These are phyloP conservation scores for Psidium guajava DNA, from an alignment of 345 rosid genomes.

Conservation along the genomic window DNA sequence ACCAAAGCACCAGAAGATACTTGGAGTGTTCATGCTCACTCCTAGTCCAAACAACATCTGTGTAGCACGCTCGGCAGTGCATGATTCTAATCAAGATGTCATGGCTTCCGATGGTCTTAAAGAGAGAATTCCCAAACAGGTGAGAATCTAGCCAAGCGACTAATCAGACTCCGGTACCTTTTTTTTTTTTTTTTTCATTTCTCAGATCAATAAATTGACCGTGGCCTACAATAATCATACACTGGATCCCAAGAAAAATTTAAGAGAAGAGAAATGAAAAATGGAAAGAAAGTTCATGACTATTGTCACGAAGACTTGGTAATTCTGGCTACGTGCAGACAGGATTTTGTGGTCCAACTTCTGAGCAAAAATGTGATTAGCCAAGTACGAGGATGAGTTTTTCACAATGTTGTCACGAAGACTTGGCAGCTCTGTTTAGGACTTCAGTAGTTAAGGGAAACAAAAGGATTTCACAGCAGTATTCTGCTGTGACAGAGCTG, in stretches of 20 bases:
- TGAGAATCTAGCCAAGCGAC: neutral
- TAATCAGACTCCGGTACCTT: neutral
- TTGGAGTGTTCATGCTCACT: slow-evolving; percentile 49
- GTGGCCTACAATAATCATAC: neutral
- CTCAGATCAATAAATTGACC: neutral
- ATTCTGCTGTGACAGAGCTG: too few relatives aligned
- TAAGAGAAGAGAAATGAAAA: neutral
- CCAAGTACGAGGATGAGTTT: neutral
- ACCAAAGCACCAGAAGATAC: slow-evolving; percentile 91
- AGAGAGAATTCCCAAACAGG: neutral
- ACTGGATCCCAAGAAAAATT: neutral
- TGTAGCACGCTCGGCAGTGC: slow-evolving; percentile 87
- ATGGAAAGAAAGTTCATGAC: neutral
- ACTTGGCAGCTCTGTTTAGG: neutral
- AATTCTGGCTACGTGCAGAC: neutral
- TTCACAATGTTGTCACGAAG: too few relatives aligned
- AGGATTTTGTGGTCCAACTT: neutral
- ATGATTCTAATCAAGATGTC: slow-evolving; percentile 69
- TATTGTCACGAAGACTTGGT: neutral
- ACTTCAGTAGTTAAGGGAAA: neutral
- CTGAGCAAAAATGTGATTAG: neutral
- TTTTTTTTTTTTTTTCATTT: neutral
- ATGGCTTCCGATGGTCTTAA: slow-evolving; percentile 44
- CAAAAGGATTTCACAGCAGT: neutral
- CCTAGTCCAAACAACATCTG: slow-evolving; percentile 71